Base-by-base conservation (phyloP, 2,329 filamentous ascomycete species). In the Clonostachys solani region DNA sequence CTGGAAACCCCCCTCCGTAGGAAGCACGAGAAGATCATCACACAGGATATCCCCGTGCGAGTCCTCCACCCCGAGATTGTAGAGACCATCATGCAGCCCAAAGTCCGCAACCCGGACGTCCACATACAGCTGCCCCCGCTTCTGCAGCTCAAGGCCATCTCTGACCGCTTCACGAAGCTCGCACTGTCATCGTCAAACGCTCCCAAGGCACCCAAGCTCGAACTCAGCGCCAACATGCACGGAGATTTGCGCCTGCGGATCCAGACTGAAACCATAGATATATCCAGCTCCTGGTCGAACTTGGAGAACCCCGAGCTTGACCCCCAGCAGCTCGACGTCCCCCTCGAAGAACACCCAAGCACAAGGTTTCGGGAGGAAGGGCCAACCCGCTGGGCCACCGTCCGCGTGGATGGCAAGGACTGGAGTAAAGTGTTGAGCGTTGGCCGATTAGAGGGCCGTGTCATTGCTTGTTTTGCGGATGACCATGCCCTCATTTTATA, bases 381-480 rank as follows among this genome's bases (percentile, higher is more conserved):
- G 13, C 88, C 91, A 13, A 84, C 90, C 51, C 84, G 83, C 42
- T 97, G 92, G 90, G 89, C 91, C 2, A 90, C 82, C 19, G 92
- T 97, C 35, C 78, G 89, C 46, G 91, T 97, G 19, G 94, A 97
- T 67, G 94, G 91, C 34, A 87, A 84, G 63, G 94, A 99, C 63
- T 97, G 94, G 92, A 90, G 90, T 33, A 83, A 82, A 55, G 92
- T 97, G n/a, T 74, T 99, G 54, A 95, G 90, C 64, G 92, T 97
- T 12, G 92, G 92, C 2, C 77, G 92, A 44, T 71, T 97, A 33
- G 92, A 94, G 56, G 92, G 91, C 1, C 79, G 90, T 55, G 92
- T 97, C 45, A 94, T 97, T 72, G 94, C 92, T 48, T 96, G 92
- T 62, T 91, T 95, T 64, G 84, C 84, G 37, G 77, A 94, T 59